Evolutionary conservation across 306 rosid genomes (phyloP).

Genomic region (Mimosa bimucronata): DNA sequence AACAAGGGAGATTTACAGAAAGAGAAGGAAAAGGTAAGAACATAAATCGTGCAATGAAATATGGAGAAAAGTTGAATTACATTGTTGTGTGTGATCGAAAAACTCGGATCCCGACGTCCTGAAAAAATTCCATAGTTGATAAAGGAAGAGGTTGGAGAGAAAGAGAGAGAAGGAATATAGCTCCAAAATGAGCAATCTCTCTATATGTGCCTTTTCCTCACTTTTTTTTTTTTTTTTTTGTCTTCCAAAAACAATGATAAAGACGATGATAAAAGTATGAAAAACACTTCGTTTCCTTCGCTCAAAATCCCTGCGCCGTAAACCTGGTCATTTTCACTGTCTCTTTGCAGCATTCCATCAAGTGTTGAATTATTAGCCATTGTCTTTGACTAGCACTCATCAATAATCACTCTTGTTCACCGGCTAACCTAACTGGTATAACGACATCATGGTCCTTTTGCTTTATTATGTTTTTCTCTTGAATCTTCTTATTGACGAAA

Average conservation of each 20-base stretch:
- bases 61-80: slow-evolving; percentile 35
- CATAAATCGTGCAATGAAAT: slow-evolving; percentile 49
- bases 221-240: background rate
- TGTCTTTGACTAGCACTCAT: slow-evolving; percentile 3
- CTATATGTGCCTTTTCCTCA: background rate
- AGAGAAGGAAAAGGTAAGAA: slow-evolving; percentile 19
- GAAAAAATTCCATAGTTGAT: slow-evolving; percentile 63
- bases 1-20: slow-evolving; percentile 40
- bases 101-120: slow-evolving; percentile 74
- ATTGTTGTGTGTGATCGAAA: slow-evolving; percentile 53
- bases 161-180: slow-evolving; percentile 20
- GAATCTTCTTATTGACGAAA: too few relatives aligned
- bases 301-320: slow-evolving; percentile 41
- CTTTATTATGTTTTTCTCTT: too few relatives aligned
- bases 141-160: background rate
- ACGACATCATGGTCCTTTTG: background rate
- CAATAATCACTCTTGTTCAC: background rate
- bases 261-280: slow-evolving; percentile 42
- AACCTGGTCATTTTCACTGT: slow-evolving; percentile 22
- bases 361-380: slow-evolving; percentile 30
- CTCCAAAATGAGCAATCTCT: slow-evolving; percentile 33
- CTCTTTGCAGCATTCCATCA: slow-evolving; percentile 24
- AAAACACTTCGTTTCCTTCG: slow-evolving; percentile 31
- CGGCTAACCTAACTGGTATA: background rate
- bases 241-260: background rate